Conservation (phyloP, 1,284 basidiomycete genomes). For the Irpex sp. region DNA sequence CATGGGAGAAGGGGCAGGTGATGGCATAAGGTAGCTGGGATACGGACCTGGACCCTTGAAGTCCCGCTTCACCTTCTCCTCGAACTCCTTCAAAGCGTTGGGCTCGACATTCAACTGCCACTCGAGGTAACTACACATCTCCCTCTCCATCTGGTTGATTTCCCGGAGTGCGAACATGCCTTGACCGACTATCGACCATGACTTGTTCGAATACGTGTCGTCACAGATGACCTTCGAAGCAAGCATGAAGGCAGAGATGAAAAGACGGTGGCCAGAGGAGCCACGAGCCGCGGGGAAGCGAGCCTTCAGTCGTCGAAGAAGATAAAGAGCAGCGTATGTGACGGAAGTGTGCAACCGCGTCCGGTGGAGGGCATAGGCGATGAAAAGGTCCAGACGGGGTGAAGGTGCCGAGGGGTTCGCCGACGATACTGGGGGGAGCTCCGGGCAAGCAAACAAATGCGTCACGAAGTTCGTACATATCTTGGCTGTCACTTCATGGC, state of each 20-base stretch:
- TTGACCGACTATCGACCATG: slow-evolving; percentile 92
- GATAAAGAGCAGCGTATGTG: slow-evolving; percentile 81
- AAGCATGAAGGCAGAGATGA: slow-evolving; percentile 94
- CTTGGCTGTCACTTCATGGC: slow-evolving; percentile 65
- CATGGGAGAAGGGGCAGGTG: slow-evolving; percentile 48
- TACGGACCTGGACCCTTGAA: slow-evolving; percentile 55
- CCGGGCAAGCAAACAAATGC: slow-evolving; percentile 74
- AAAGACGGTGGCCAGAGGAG: slow-evolving; percentile 87
- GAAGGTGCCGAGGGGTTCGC: slow-evolving; percentile 42
- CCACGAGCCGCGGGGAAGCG: slow-evolving; percentile 91
- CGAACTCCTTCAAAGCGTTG: slow-evolving; percentile 61
- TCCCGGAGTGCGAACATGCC: slow-evolving; percentile 87
- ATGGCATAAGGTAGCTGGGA: slow-evolving; percentile 54
- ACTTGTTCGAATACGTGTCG: slow-evolving; percentile 96
- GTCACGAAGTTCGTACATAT: slow-evolving; percentile 77
- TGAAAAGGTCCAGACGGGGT: slow-evolving; percentile 70
- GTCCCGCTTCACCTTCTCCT: slow-evolving; percentile 57
- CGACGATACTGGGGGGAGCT: slow-evolving; percentile 35
- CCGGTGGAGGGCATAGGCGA: slow-evolving; percentile 88
- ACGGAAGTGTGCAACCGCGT: slow-evolving; percentile 82
- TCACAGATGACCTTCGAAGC: slow-evolving; percentile 90
- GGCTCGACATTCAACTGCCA: slow-evolving; percentile 86
- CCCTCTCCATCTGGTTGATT: slow-evolving; percentile 95
- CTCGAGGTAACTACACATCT: slow-evolving; percentile 91
- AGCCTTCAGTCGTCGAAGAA: slow-evolving; percentile 84